phyloP scores from a whole-genome alignment of 2,329 filamentous ascomycete species.

The Gliomastix tumulicola region DNA sequence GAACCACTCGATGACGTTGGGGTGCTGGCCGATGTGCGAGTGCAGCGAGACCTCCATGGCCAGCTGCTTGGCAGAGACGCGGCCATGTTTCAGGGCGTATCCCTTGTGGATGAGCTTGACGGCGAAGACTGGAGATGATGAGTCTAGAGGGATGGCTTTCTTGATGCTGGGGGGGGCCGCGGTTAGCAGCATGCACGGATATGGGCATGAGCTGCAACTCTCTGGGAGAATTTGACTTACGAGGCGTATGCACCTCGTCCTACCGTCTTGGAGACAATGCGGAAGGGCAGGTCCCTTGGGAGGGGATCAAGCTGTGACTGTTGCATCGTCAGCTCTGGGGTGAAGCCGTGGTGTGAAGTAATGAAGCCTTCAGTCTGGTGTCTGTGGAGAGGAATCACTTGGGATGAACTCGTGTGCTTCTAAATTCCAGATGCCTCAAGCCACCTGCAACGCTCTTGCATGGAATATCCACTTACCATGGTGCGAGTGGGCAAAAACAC shows the following conservation, averaged over 20 bases:
- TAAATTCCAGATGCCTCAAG: no score
- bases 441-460: no score
- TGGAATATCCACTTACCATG: no score
- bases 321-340: no score
- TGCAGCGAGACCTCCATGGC: conserved; percentile 89
- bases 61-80: conserved; percentile 82
- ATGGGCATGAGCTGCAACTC: not conserved
- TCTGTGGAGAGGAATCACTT: no score
- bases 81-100: conserved; percentile 83
- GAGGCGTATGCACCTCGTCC: conserved; percentile 96
- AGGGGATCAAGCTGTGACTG: conserved; percentile 87
- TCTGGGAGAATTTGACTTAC: conserved; percentile 56
- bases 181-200: conserved; percentile 1
- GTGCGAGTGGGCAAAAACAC: no score
- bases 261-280: conserved; percentile 93
- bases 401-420: no score
- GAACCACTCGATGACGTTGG: conserved; percentile 91
- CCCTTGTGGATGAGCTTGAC: conserved; percentile 99
- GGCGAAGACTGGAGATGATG: conserved; percentile 73
- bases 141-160: conserved; percentile 74
- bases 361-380: no score
- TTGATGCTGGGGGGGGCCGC: conserved; percentile 88
- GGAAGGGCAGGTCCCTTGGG: conserved; percentile 79
- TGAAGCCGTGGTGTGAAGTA: no score
- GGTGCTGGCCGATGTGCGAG: conserved; percentile 78